Evolutionary conservation across 2,329 filamentous ascomycete genomes (phyloP), one percentile per base, ranked within the genome.

Genomic region (Fusarium napiforme): DNA sequence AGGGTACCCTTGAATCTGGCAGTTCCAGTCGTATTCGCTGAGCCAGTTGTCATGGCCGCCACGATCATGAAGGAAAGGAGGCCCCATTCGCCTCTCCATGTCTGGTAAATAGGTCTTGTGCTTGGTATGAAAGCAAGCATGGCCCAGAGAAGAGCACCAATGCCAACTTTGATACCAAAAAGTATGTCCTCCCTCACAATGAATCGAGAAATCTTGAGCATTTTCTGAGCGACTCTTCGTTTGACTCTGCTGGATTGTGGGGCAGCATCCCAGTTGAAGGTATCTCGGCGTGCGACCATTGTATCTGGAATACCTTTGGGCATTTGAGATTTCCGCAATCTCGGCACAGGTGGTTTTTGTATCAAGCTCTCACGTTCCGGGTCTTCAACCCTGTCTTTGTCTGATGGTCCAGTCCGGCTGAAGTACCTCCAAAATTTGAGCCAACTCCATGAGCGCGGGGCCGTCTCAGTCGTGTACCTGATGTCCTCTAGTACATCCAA

Each of bases 51-150:
- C 95, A 98, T 98, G 42, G 93, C 95, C 80, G 95, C 97, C 30
- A 99, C 96, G 79, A 98, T 91, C 96, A 98, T 98, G 85, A 97
- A 98, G 0, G 95, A 97, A 62, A 99, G 82, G 5, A 99, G 87
- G 28, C 96, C 96, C 96, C 96, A 99, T 86, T 99, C 96, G 36
- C 96, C 96, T 80, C 96, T 88, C 94, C 95, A 98, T 77, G 92
- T 92, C 59, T 91, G 88, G 80, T 98, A 99, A 26, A 93, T 87
- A 1, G 93, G 93, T 59, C 95, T 87, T 5, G 95, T 97, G 14
- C 88, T 84, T 2, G 91, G 89, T 39, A 98, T 88, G 78, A 97
- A 99, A 5, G 96, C 92, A 75, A 97, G 93, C 81, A 96, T 90
- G 23, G 95, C 96, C 85, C 96, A 98, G 0, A 98, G 83, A 9